phyloP scores from a whole-genome alignment of 371 early-diverging fungal species.

The Massospora cicadina region DNA sequence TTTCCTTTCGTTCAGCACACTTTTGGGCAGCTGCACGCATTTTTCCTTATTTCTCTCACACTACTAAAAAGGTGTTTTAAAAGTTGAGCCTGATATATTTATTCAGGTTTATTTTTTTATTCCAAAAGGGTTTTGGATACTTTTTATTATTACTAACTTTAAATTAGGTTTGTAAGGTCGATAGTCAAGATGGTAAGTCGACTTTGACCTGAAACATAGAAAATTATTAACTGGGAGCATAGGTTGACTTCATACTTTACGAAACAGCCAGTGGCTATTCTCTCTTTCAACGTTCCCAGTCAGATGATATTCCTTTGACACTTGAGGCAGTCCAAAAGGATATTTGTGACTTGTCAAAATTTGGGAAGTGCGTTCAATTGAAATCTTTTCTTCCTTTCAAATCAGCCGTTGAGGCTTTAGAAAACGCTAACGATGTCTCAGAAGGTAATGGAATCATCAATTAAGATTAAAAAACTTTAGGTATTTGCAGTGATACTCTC shows the following conservation, averaged over 20 bases:
- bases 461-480: constrained; percentile 18
- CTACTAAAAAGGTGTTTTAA: no score
- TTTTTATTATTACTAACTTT: no score
- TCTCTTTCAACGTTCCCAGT: constrained; percentile 82
- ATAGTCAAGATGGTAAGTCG: no score
- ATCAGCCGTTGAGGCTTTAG: constrained; percentile 89
- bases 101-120: no score
- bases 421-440: constrained; percentile 91
- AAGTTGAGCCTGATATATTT: no score
- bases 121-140: no score
- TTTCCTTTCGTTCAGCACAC: no score
- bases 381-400: constrained; percentile 93
- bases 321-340: constrained; percentile 71
- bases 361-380: constrained; percentile 78
- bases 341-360: constrained; percentile 70
- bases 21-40: no score
- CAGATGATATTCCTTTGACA: constrained; percentile 90
- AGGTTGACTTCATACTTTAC: constrained; percentile 57
- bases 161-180: no score
- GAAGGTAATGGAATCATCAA: constrained; percentile 52
- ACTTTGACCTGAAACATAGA: no score
- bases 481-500: constrained; percentile 59
- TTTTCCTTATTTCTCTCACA: no score
- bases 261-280: constrained; percentile 95
- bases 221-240: no score